Evolutionary conservation across 108 stramenopile genomes (phyloP), one percentile per base, ranked within the genome.

Genomic region (Cylindrotheca fusiformis): DNA sequence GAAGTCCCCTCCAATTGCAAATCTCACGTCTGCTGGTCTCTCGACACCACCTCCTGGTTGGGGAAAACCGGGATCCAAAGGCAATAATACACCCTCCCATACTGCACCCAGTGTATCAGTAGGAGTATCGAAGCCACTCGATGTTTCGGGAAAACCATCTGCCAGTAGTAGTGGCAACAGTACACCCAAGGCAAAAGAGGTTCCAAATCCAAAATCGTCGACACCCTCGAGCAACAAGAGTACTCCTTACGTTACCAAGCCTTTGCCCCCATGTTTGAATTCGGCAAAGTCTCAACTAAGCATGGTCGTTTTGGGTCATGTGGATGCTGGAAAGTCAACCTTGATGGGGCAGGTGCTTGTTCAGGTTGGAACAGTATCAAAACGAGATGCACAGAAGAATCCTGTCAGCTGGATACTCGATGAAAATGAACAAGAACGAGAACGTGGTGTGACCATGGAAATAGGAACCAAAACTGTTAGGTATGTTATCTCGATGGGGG

Each of bases 391-490:
- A 44, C 79, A 80, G 28, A 77, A 79, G 28, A 54, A 66, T 57
- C 55, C 94, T 88, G 90, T 91, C 54, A 96, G 96, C 24, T 99
- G 96, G 96, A 81, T 98, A 48, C 79, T 98, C 48, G 97, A 98
- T 83, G 97, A 98, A 74, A 90, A 97, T 52, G 96, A 97, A 84
- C 83, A 87, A 55, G 99, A 99, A 81, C 96, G 97, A 32, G 97
- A 95, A 76, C 94, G 95, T 19, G 97, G 97, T n/a, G 96, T 98
- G 58, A 99, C 99, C 66, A 99, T 99, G 88, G 96, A 99, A 62
- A 95, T 98, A 57, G 95, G 96, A 22, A 86, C 97, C 65, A 97
- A 95, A 80, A 83, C 91, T 67, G 86, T 99, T 70, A 67, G 81
- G 71, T 41, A 41, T 10, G 36, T 6, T 10, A 41, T 41, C 6